Evolutionary conservation across 208 protist genomes (phyloP).

Genomic region (Leishmania lainsoni): DNA sequence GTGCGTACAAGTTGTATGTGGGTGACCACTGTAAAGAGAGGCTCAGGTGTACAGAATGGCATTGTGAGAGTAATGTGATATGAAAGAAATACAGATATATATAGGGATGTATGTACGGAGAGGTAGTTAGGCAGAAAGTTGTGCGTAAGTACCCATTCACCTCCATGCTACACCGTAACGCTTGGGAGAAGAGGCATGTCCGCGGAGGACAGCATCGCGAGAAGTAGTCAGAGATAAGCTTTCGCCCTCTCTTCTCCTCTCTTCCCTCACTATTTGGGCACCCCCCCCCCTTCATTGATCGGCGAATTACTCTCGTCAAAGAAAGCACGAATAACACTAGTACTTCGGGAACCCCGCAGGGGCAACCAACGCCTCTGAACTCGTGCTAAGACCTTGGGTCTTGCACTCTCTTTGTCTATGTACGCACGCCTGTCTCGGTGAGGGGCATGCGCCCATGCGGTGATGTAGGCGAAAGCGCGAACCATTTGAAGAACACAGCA

Average conservation of each 20-base stretch:
- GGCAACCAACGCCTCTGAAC: not conserved
- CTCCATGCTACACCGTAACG: not conserved
- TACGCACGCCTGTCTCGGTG: not conserved
- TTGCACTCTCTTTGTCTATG: not conserved
- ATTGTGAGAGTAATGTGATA: not conserved
- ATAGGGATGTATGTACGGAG: not conserved
- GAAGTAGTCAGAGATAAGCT: not conserved
- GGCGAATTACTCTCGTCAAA: not conserved
- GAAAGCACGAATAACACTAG: not conserved
- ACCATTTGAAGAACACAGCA: not conserved
- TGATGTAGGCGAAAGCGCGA: not conserved
- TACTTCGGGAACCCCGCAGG: not conserved
- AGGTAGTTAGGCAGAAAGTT: not conserved
- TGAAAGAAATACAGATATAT: not conserved
- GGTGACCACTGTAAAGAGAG: not conserved
- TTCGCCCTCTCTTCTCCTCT: not conserved
- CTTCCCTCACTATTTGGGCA: not conserved
- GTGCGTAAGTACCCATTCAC: not conserved
- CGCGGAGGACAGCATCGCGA: not conserved
- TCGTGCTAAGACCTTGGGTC: not conserved
- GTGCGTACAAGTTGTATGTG: not conserved
- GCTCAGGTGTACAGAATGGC: not conserved
- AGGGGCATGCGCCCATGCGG: not conserved
- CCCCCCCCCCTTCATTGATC: not conserved
- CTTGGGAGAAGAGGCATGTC: not conserved